Conservation (phyloP, 2,329 filamentous ascomycete genomes). For the Sporothrix sp. region DNA sequence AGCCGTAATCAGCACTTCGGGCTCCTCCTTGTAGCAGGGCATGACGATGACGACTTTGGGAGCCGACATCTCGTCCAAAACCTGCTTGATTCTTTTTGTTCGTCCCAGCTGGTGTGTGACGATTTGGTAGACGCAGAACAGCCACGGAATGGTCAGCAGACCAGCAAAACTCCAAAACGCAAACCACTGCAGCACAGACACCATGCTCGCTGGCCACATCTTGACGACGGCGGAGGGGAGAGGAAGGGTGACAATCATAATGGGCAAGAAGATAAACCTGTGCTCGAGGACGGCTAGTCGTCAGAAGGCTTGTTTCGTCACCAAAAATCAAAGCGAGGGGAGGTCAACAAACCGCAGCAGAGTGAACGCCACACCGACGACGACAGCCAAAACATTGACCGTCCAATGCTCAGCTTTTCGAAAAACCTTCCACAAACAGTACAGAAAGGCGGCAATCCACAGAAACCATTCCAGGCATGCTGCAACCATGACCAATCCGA, state of each 20-base stretch:
- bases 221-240: conserved; percentile 62
- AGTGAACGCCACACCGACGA: conserved; percentile 64
- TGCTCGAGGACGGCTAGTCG: neutral
- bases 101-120: conserved; percentile 80
- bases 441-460: conserved; percentile 88
- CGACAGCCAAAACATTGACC: conserved; percentile 63
- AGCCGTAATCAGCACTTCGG: conserved; percentile 72
- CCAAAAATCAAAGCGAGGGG: neutral
- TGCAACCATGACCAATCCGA: conserved; percentile 72
- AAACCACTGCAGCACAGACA: conserved; percentile 77
- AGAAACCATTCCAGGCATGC: conserved; percentile 89
- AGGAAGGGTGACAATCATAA: conserved; percentile 89
- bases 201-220: conserved; percentile 61
- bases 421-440: conserved; percentile 82
- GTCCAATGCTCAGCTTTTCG: conserved; percentile 84
- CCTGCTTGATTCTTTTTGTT: conserved; percentile 69
- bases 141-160: conserved; percentile 79
- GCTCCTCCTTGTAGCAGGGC: conserved; percentile 91
- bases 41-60: conserved; percentile 95
- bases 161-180: conserved; percentile 88
- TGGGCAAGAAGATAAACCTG: conserved; percentile 77
- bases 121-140: conserved; percentile 86
- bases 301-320: neutral
- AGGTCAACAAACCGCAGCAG: conserved; percentile 52
- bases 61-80: conserved; percentile 73